Conservation (phyloP, 805 yeast species). For the Starmerella sirachaensis region DNA sequence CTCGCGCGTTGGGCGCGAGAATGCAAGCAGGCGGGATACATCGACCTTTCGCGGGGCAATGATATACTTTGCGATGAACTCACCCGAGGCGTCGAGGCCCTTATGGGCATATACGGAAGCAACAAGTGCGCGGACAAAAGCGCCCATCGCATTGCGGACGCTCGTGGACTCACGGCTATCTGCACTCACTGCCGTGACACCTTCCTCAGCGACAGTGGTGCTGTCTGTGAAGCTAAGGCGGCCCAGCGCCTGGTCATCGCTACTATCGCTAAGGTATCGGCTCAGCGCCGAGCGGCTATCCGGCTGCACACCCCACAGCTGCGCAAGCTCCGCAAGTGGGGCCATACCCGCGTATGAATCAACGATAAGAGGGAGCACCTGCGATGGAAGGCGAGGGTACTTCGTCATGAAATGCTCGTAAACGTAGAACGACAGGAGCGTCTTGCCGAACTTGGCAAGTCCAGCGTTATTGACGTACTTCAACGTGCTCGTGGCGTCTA, state of each 20-base stretch:
- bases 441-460: conserved; percentile 69
- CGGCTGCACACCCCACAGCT: conserved; percentile 77
- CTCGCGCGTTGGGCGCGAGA: conserved; percentile 78
- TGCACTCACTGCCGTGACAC: conserved; percentile 24
- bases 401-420: conserved; percentile 59
- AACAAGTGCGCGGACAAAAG: conserved; percentile 68
- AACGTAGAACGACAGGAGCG: conserved; percentile 60
- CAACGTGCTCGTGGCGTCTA: conserved; percentile 38
- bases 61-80: conserved; percentile 62
- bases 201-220: conserved; percentile 26
- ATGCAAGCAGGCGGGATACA: conserved; percentile 59
- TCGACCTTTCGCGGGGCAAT: conserved; percentile 67
- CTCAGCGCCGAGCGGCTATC: conserved; percentile 55
- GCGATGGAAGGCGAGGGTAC: conserved; percentile 84
- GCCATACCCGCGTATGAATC: conserved; percentile 61
- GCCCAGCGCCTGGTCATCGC: conserved; percentile 56
- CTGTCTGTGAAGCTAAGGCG: conserved; percentile 22
- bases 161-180: conserved; percentile 32
- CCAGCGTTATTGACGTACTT: conserved; percentile 64
- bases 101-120: conserved; percentile 71
- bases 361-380: conserved; percentile 61
- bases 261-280: conserved; percentile 56
- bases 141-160: conserved; percentile 36
- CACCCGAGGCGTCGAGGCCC: conserved; percentile 51
- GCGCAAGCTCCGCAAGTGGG: conserved; percentile 55